phyloP scores from a whole-genome alignment of 768 basidiomycete species.

The Coprinopsis strossmayeri region DNA sequence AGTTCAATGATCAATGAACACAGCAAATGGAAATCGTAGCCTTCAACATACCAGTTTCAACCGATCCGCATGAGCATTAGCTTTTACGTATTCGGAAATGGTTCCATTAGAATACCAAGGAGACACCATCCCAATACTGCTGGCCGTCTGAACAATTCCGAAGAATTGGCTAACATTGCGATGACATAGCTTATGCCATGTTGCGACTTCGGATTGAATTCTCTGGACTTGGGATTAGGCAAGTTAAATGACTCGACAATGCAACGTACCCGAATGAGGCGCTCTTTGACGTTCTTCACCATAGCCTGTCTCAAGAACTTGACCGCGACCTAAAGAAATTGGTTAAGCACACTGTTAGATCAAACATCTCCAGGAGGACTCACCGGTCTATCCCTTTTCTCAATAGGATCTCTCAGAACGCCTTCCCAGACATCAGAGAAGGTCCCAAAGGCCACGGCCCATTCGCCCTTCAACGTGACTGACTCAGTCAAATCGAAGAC shows the following conservation, averaged over 20 bases:
- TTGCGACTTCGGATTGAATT: constrained; percentile 47
- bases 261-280: constrained; percentile 38
- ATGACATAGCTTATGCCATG: constrained; percentile 54
- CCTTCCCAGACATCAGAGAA: constrained; percentile 63
- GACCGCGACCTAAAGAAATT: constrained; percentile 41
- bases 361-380: constrained; percentile 4
- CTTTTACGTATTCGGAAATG: constrained; percentile 41
- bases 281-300: constrained; percentile 44
- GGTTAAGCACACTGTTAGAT: not conserved
- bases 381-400: constrained; percentile 29
- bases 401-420: constrained; percentile 41
- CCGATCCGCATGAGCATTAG: constrained; percentile 34
- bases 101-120: constrained; percentile 60
- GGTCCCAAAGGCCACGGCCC: constrained; percentile 45
- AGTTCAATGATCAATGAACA: not conserved
- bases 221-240: constrained; percentile 27
- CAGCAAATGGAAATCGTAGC: not conserved
- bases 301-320: constrained; percentile 50
- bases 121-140: constrained; percentile 58
- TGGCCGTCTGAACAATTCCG: constrained; percentile 44
- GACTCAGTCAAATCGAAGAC: constrained; percentile 53
- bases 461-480: constrained; percentile 37
- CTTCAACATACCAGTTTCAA: constrained; percentile 38
- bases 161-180: constrained; percentile 48
- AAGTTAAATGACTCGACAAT: not conserved